These are phyloP conservation scores for Aeschynomene evenia DNA, from an alignment of 306 rosid genomes.

Conservation along the genomic window DNA sequence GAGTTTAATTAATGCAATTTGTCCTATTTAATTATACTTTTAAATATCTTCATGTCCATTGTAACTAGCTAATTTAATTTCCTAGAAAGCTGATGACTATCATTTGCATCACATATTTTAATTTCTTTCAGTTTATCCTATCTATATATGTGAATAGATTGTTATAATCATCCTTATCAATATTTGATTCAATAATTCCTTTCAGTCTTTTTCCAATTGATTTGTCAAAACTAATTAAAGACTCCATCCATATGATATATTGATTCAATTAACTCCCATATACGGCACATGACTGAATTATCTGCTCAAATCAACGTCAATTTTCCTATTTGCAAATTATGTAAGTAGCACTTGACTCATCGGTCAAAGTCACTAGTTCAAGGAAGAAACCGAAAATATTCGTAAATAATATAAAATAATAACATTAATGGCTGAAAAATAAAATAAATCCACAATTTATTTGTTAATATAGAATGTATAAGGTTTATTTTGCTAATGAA, in stretches of 20 bases:
- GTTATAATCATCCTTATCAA: not conserved
- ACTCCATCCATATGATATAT: not conserved
- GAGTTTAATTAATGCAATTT: too few species aligned
- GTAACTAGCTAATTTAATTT: too few species aligned
- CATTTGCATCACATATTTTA: not conserved
- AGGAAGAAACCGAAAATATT: not conserved
- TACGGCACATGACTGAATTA: conserved; percentile 15
- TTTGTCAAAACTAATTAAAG: not conserved
- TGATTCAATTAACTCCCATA: conserved; percentile 15
- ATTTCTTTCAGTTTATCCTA: not conserved
- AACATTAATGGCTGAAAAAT: too few species aligned
- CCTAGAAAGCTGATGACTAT: not conserved
- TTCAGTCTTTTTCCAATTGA: conserved; percentile 5
- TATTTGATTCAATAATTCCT: conserved; percentile 16
- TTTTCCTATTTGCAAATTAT: not conserved
- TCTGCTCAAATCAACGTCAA: not conserved
- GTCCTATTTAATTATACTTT: too few species aligned
- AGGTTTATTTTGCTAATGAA: too few species aligned
- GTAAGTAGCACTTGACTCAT: not conserved
- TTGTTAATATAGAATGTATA: too few species aligned
- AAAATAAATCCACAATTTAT: too few species aligned
- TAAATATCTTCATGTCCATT: too few species aligned
- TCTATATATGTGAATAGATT: not conserved
- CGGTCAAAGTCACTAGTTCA: not conserved
- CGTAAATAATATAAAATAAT: too few species aligned